These are phyloP conservation scores for Coleophoma eucalyptorum DNA, from an alignment of 2,329 filamentous ascomycete genomes.

Conservation along the genomic window DNA sequence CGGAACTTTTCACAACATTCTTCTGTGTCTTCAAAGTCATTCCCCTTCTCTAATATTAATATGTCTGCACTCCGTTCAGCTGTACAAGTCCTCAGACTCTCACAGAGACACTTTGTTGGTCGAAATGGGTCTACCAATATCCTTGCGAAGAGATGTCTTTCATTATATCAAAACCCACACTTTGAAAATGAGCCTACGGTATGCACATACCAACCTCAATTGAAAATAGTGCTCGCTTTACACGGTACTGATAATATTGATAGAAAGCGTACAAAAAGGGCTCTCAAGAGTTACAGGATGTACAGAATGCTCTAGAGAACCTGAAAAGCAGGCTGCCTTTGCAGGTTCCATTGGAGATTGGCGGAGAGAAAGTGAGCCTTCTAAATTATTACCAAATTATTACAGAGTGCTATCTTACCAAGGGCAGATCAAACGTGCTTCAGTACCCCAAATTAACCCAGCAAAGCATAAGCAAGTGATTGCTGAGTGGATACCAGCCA, in stretches of 20 bases:
- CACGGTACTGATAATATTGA: not conserved
- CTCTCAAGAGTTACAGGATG: not conserved
- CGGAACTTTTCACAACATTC: not conserved
- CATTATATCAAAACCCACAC: not conserved
- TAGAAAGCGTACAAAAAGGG: not conserved
- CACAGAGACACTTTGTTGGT: not conserved
- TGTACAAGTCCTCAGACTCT: not conserved
- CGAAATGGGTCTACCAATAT: not conserved
- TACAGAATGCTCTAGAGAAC: not conserved
- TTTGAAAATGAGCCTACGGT: not conserved
- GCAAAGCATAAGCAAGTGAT: constrained; percentile 72
- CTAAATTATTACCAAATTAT: not conserved
- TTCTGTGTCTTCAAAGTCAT: not conserved
- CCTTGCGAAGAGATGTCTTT: not conserved
- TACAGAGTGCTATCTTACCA: not conserved
- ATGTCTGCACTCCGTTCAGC: not conserved
- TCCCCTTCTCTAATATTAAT: not conserved
- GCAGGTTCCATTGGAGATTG: not conserved
- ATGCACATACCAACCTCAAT: not conserved
- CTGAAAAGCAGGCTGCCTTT: not conserved
- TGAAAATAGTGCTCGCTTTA: not conserved
- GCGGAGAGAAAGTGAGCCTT: not conserved
- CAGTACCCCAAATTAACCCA: constrained; percentile 74
- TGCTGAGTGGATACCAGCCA: constrained; percentile 82
- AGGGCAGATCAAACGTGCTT: constrained; percentile 61